A percentile compares a stretch with the other conserved stretches of the same genome.
Evolutionary conservation across 2,329 filamentous ascomycete species (phyloP).

Genomic region (Aureobasidium leucospermi): DNA sequence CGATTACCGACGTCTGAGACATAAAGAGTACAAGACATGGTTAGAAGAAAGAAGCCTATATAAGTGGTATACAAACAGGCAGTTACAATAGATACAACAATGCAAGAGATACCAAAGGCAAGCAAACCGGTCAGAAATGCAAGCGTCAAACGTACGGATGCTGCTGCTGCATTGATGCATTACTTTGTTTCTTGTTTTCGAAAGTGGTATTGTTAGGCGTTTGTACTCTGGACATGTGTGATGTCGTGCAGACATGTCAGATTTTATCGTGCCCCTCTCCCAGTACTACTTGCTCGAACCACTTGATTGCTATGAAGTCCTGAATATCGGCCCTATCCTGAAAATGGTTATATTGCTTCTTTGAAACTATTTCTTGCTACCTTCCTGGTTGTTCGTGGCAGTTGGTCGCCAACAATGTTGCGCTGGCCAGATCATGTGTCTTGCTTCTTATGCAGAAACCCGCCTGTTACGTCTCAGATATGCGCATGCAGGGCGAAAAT

Average conservation of each 20-base stretch:
- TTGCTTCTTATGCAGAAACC: not conserved
- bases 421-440: not conserved
- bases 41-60: not conserved
- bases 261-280: not conserved
- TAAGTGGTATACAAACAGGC: not conserved
- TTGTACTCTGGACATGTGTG: not conserved
- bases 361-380: not conserved
- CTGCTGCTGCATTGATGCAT: not conserved
- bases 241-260: conserved; percentile 6
- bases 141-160: not conserved
- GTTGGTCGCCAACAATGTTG: not conserved
- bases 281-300: not conserved
- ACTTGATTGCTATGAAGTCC: not conserved
- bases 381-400: not conserved
- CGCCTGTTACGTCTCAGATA: not conserved
- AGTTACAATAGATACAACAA: not conserved
- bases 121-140: not conserved
- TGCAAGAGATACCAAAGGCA: not conserved
- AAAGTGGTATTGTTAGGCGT: not conserved
- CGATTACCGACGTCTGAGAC: not conserved
- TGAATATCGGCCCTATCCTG: not conserved
- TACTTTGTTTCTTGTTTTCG: not conserved
- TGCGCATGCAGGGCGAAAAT: not conserved
- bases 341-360: not conserved
- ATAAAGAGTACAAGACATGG: not conserved